Conservation (phyloP, 176 grass and related monocot genomes). For the Lolium perenne region DNA sequence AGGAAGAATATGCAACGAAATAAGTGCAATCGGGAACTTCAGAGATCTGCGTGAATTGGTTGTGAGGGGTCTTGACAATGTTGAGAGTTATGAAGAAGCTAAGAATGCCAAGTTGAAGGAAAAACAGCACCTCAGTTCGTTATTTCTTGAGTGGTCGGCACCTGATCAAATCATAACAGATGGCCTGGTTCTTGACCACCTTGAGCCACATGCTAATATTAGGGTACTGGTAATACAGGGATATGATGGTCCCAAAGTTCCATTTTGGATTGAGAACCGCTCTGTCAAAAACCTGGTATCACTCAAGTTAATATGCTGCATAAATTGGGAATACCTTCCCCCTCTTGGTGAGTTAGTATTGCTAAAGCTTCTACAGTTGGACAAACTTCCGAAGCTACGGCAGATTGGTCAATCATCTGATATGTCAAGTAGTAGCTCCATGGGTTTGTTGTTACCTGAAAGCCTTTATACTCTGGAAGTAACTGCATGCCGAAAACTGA, state of each 20-base stretch:
- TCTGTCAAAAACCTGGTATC: constrained; percentile 13
- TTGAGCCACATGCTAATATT: constrained; percentile 18
- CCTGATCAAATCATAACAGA: background rate
- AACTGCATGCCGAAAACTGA: too few species aligned
- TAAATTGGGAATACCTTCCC: constrained; percentile 23
- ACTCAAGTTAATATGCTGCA: constrained; percentile 33
- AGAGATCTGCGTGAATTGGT: background rate
- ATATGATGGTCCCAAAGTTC: background rate
- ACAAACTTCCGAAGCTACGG: background rate
- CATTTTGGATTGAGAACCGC: constrained; percentile 8
- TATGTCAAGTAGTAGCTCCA: too few species aligned
- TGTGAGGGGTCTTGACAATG: background rate
- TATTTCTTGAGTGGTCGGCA: background rate
- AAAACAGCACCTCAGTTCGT: too few species aligned
- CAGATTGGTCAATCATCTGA: background rate
- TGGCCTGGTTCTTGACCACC: background rate
- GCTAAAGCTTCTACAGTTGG: constrained; percentile 30
- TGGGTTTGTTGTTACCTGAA: too few species aligned
- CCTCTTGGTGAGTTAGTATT: constrained; percentile 21
- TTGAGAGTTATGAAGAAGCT: constrained; percentile 1
- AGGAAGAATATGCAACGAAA: background rate
- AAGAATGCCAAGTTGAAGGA: constrained; percentile 18
- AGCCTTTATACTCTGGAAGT: too few species aligned
- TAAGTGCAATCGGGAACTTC: background rate
- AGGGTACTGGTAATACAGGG: rapidly evolving